Base-by-base conservation (phyloP, 192 early-diverging fungal species). In the Umbelopsis isabellina region DNA sequence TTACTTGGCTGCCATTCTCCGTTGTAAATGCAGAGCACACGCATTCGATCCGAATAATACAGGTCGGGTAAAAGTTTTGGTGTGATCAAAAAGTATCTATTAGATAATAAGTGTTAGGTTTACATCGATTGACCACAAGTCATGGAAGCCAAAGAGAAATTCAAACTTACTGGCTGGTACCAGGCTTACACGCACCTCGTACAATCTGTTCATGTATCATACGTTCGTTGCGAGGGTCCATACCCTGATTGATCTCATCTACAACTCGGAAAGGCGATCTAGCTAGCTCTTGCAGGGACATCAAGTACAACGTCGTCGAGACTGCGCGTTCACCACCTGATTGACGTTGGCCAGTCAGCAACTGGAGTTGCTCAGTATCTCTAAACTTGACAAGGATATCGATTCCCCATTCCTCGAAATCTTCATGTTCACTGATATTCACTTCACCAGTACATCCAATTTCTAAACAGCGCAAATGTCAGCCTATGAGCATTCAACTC, bases 231-330 rank as follows among this genome's bases (percentile, higher is more conserved):
- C 91, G 85, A 35, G 94, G 92, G 79, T 99, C 98, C 98, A 99
- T 98, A 55, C 98, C 98, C 76, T 99, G 98, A 76, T 99, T 99
- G 69, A 99, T 99, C 80, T 99, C 98, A 83, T 99, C 98, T 13
- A 99, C 98, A 0, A 98, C 94, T 61, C 98, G 91, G 89, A 99
- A 99, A 18, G 98, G 97, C 10, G 94, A 86, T 55, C 83, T 86
- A 6, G 95, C 91, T 44, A 98, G 79, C 13, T 81, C 75, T 86
- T 99, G 98, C 65, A 99, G 86, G 16, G 98, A 84, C 89, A 97
- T 95, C 65, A 99, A 78, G 72, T 98, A 99, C 70, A 97, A 80
- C 53, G 98, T 98, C 1, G 98, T 99, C 4, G 94, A 93, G 22
- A 99, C 97, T 0, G 95, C 90, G 11, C 97, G 89, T 73, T 99